phyloP scores from a whole-genome alignment of 176 grass and related monocot species.

The Puya raimondii region DNA sequence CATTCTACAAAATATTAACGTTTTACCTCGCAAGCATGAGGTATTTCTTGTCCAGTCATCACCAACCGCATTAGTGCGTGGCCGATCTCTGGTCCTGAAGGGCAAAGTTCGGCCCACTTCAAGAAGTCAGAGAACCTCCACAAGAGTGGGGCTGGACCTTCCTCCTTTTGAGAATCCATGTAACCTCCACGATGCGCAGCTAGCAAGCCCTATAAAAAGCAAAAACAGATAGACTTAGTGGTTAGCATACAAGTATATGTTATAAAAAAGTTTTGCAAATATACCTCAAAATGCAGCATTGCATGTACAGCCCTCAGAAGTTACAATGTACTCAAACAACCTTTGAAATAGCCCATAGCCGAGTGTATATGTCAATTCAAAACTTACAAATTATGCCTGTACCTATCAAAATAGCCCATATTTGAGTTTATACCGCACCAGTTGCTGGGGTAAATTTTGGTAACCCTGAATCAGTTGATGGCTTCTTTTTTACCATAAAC shows the following conservation, averaged over 20 bases:
- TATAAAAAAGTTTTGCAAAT: neutral
- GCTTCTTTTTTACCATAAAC: too few species aligned
- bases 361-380: too few species aligned
- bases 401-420: too few species aligned
- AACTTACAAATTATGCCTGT: too few species aligned
- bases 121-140: constrained; percentile 95
- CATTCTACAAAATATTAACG: neutral
- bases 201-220: constrained; percentile 58
- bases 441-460: too few species aligned
- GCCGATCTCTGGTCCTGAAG: constrained; percentile 83
- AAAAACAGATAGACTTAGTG: constrained; percentile 17
- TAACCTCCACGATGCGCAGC: constrained; percentile 82
- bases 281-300: too few species aligned
- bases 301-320: too few species aligned
- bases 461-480: too few species aligned
- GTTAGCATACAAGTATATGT: constrained; percentile 11
- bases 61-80: constrained; percentile 97
- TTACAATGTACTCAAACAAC: too few species aligned
- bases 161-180: constrained; percentile 83
- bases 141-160: constrained; percentile 74
- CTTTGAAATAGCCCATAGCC: too few species aligned
- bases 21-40: constrained; percentile 88
- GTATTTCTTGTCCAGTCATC: constrained; percentile 97
- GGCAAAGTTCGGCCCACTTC: constrained; percentile 87
- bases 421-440: too few species aligned